These are phyloP conservation scores for Drechslerella coelobrocha DNA, from an alignment of 2,329 filamentous ascomycete genomes.

Conservation along the genomic window DNA sequence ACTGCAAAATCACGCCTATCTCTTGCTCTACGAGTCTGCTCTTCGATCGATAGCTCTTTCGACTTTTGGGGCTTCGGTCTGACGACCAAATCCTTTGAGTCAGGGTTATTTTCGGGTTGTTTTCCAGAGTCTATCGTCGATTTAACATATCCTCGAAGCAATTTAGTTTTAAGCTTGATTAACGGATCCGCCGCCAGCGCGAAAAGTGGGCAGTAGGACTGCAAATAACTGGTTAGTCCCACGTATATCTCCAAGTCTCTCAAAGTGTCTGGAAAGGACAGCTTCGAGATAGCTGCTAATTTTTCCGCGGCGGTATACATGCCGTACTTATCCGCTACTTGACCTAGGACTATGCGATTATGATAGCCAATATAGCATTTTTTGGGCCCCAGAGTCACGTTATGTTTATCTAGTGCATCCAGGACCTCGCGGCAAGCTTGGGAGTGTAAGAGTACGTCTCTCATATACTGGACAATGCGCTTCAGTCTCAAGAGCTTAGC, in stretches of 20 bases:
- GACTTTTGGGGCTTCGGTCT: too few species aligned
- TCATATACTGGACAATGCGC: too few species aligned
- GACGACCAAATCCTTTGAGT: too few species aligned
- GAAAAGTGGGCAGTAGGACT: neutral
- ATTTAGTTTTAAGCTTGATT: neutral
- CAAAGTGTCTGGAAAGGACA: neutral
- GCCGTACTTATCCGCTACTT: neutral
- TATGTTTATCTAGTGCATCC: neutral
- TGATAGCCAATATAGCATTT: neutral
- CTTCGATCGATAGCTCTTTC: too few species aligned
- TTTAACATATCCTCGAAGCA: neutral
- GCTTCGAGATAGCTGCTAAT: neutral
- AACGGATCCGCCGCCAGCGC: neutral
- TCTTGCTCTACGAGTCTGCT: neutral
- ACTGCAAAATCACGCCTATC: neutral
- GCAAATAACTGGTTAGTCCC: neutral
- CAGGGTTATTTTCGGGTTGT: too few species aligned
- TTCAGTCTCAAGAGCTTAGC: too few species aligned
- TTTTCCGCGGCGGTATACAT: neutral
- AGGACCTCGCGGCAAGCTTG: neutral
- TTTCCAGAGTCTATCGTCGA: neutral
- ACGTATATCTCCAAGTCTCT: slow-evolving; percentile 3
- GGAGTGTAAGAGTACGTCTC: neutral
- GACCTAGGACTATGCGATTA: neutral
- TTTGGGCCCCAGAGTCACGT: neutral